A percentile compares a stretch with the other conserved stretches of the same genome.
phyloP scores from a whole-genome alignment of 257 asterid genomes.

The Linaria vulgaris region DNA sequence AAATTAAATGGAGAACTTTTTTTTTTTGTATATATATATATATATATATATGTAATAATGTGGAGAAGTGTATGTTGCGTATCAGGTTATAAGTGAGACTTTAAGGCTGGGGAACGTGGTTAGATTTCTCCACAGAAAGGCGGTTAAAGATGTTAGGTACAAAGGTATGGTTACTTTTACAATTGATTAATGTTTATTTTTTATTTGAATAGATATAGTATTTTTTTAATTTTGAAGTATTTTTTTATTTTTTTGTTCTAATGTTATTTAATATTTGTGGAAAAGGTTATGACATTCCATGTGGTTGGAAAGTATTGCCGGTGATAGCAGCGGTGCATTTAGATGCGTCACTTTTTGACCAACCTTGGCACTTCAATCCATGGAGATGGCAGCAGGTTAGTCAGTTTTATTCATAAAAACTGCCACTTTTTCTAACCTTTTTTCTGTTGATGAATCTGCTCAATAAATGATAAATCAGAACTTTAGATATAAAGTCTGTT shows the following conservation, averaged over 20 bases:
- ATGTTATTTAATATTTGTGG: background rate
- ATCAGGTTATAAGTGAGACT: constrained; percentile 79
- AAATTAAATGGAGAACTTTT: no score
- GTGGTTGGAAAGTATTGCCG: constrained; percentile 99
- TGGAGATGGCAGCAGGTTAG: constrained; percentile 84
- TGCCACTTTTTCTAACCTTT: constrained; percentile 21
- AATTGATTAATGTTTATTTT: background rate
- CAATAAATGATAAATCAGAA: no score
- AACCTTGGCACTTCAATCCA: constrained; percentile 88
- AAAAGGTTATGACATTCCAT: constrained; percentile 96
- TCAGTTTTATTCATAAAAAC: constrained; percentile 27
- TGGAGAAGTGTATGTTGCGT: background rate
- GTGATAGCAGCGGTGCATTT: constrained; percentile 97
- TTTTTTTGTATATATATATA: background rate
- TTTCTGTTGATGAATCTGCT: background rate
- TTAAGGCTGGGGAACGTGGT: constrained; percentile 90
- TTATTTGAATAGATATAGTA: no score
- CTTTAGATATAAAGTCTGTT: no score
- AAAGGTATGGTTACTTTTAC: constrained; percentile 46
- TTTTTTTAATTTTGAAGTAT: no score
- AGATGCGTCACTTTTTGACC: constrained; percentile 85
- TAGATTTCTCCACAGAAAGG: constrained; percentile 88
- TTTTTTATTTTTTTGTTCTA: no score
- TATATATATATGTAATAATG: background rate
- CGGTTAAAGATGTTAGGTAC: constrained; percentile 75